phyloP scores from a whole-genome alignment of 306 rosid species.

The Lathyrus sativus region DNA sequence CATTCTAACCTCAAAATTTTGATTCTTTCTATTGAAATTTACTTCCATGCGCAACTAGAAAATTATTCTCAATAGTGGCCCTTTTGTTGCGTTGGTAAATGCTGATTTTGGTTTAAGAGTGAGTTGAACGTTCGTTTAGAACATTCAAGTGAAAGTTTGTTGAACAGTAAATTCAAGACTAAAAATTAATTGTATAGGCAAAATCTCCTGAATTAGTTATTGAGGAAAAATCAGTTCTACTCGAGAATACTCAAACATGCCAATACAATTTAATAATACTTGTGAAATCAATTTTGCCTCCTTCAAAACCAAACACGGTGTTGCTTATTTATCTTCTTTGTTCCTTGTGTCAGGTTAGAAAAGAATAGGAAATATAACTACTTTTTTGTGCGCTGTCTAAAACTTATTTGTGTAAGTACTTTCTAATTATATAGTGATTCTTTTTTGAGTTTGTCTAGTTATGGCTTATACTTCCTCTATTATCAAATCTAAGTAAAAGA shows the following conservation, averaged over 20 bases:
- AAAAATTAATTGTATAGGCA: too few relatives aligned
- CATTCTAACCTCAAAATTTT: not conserved
- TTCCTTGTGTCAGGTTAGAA: conserved; percentile 60
- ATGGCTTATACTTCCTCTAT: not conserved
- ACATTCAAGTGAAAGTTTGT: too few relatives aligned
- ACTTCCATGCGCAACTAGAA: not conserved
- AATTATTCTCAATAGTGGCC: not conserved
- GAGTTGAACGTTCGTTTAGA: too few relatives aligned
- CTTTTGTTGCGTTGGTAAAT: not conserved
- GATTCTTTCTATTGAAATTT: not conserved
- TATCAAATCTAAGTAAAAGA: not conserved
- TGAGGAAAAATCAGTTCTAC: too few relatives aligned
- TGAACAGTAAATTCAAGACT: too few relatives aligned
- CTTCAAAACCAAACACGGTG: not conserved
- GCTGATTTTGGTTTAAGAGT: not conserved
- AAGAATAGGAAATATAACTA: conserved; percentile 68
- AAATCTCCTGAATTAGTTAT: too few relatives aligned
- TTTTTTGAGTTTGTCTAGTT: not conserved
- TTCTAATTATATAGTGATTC: not conserved
- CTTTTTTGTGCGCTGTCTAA: conserved; percentile 65
- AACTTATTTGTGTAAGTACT: conserved; percentile 75
- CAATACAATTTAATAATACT: too few relatives aligned
- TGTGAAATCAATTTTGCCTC: not conserved
- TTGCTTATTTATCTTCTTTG: not conserved
- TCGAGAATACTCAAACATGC: too few relatives aligned